phyloP scores from a whole-genome alignment of 257 asterid genomes.

The Haberlea rhodopensis region DNA sequence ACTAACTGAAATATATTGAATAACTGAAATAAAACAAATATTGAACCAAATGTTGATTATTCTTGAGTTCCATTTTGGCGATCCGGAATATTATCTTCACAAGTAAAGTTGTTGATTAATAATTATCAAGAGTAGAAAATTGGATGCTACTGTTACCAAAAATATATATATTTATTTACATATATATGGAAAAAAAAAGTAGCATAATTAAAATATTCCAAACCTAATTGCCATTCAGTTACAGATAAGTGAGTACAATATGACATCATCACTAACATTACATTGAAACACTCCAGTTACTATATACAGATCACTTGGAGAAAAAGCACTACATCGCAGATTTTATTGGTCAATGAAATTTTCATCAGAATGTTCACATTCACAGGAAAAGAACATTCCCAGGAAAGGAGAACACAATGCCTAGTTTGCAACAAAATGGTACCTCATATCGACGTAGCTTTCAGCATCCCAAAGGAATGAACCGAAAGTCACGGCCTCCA shows the following conservation, averaged over 20 bases:
- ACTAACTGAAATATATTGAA: too few relatives aligned
- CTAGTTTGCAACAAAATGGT: conserved; percentile 79
- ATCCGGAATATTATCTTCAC: too few relatives aligned
- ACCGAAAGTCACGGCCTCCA: conserved; percentile 96
- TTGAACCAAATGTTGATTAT: too few relatives aligned
- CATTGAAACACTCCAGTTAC: neutral
- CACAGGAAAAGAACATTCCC: too few relatives aligned
- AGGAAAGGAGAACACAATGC: neutral
- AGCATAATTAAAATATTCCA: too few relatives aligned
- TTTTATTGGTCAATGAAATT: neutral
- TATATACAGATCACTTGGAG: neutral
- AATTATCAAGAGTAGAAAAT: too few relatives aligned
- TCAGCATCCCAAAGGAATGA: conserved; percentile 98
- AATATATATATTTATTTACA: too few relatives aligned
- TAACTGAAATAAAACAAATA: too few relatives aligned
- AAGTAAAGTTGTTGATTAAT: too few relatives aligned
- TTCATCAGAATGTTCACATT: neutral
- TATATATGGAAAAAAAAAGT: too few relatives aligned
- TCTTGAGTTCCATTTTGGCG: too few relatives aligned
- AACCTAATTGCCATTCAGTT: neutral
- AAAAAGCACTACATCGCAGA: neutral
- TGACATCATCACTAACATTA: neutral
- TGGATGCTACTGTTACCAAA: too few relatives aligned
- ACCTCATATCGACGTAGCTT: conserved; percentile 81
- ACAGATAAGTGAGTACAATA: neutral